Evolutionary conservation across 371 early-diverging fungal genomes (phyloP).

Genomic region (Mucor irregularis): DNA sequence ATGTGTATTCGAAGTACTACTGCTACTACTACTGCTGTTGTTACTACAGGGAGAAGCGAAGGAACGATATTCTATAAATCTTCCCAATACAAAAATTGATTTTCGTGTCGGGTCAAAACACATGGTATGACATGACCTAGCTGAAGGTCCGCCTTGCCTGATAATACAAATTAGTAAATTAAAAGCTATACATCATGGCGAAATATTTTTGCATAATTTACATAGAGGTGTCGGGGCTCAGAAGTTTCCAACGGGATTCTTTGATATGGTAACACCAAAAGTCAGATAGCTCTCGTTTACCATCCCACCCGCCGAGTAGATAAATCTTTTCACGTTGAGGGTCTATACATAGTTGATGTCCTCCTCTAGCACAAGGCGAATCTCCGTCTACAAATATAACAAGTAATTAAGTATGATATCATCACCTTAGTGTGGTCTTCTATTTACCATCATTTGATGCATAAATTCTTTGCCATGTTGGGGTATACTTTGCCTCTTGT

Average conservation of each 20-base stretch:
- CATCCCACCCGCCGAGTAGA: conserved; percentile 97
- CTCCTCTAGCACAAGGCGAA: conserved; percentile 77
- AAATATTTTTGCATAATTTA: conserved; percentile 20
- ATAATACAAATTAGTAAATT: background rate
- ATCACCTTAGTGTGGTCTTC: no score
- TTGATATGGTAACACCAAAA: conserved; percentile 84
- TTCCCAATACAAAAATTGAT: conserved; percentile 82
- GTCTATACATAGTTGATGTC: conserved; percentile 97
- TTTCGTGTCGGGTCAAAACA: conserved; percentile 77
- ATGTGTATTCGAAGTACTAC: conserved; percentile 3
- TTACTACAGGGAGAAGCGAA: conserved; percentile 29
- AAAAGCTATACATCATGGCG: background rate
- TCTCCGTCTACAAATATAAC: conserved; percentile 31
- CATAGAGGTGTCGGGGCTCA: conserved; percentile 75
- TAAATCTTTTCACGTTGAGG: conserved; percentile 73
- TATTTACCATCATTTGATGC: conserved; percentile 35
- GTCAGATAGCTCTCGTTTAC: conserved; percentile 85
- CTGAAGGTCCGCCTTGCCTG: conserved; percentile 84
- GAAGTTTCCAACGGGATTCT: conserved; percentile 70
- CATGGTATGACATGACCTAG: conserved; percentile 94
- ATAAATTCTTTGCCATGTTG: conserved; percentile 69
- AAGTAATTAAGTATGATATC: background rate
- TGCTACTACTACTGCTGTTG: background rate
- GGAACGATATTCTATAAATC: conserved; percentile 70
- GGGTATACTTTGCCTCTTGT: conserved; percentile 61